Evolutionary conservation across 192 early-diverging fungal genomes (phyloP).

Genomic region (Funneliformis mosseae): DNA sequence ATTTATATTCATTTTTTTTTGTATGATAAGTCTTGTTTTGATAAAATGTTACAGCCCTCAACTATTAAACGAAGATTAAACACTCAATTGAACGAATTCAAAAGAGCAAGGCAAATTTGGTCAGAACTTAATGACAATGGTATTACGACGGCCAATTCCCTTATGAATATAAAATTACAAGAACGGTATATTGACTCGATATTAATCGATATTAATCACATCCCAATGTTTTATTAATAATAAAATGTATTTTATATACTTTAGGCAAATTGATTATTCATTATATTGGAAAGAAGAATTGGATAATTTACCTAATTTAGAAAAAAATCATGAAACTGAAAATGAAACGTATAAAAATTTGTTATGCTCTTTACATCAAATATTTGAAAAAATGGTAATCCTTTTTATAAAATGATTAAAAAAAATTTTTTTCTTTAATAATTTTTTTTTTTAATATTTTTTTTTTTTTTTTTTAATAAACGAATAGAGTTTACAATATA

Average conservation of each 20-base stretch:
- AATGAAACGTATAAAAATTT: conserved; percentile 36
- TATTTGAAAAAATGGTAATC: conserved; percentile 47
- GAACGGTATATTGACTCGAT: conserved; percentile 38
- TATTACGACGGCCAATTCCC: conserved; percentile 69
- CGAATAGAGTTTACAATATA: conserved; percentile 41
- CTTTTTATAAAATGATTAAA: too few species aligned
- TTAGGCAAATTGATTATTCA: conserved; percentile 39
- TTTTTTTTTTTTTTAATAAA: not conserved
- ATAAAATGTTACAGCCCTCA: conserved; percentile 30
- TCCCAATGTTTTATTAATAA: not conserved
- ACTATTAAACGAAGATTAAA: conserved; percentile 41
- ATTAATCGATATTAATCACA: not conserved
- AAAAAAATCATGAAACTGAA: conserved; percentile 40
- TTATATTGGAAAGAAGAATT: conserved; percentile 41
- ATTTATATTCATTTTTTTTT: too few species aligned
- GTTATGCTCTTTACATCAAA: conserved; percentile 36
- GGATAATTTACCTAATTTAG: conserved; percentile 41
- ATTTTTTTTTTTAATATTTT: not conserved
- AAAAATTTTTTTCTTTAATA: not conserved
- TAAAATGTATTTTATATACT: not conserved
- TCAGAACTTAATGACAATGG: conserved; percentile 68
- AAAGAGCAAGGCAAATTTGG: conserved; percentile 43
- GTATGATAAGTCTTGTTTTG: too few species aligned
- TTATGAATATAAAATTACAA: conserved; percentile 61
- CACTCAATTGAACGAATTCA: conserved; percentile 42